These are phyloP conservation scores for Rhytidiadelphus loreus DNA, from an alignment of 225 moss, liverwort and hornwort genomes.

Conservation along the genomic window DNA sequence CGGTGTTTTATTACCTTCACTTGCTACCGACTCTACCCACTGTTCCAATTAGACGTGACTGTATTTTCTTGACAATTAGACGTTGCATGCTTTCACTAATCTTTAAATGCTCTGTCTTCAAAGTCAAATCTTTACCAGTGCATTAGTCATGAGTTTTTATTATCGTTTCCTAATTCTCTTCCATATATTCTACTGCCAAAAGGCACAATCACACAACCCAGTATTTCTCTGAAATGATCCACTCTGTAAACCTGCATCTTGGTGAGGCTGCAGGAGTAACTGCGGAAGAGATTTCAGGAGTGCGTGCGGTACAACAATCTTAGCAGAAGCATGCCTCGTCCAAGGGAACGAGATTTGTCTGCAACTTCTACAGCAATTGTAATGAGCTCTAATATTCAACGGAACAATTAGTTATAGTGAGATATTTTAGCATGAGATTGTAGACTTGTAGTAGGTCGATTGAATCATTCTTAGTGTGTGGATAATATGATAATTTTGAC, in stretches of 20 bases:
- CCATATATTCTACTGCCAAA: neutral
- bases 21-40: neutral
- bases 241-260: neutral
- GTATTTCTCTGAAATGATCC: neutral
- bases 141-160: neutral
- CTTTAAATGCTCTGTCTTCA: neutral
- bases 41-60: neutral
- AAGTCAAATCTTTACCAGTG: neutral
- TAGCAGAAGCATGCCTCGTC: neutral
- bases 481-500: neutral
- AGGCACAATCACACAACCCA: neutral
- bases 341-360: neutral
- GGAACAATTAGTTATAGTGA: neutral
- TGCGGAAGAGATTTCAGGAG: neutral
- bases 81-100: neutral
- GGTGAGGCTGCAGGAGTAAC: neutral
- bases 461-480: neutral
- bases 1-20: neutral
- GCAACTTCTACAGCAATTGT: neutral
- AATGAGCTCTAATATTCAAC: neutral
- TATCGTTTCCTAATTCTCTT: neutral
- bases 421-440: neutral
- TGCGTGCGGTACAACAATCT: neutral
- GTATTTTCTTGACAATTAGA: neutral
- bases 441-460: neutral